Base-by-base conservation (phyloP, 257 asterid species). In the Solanum peruvianum region DNA sequence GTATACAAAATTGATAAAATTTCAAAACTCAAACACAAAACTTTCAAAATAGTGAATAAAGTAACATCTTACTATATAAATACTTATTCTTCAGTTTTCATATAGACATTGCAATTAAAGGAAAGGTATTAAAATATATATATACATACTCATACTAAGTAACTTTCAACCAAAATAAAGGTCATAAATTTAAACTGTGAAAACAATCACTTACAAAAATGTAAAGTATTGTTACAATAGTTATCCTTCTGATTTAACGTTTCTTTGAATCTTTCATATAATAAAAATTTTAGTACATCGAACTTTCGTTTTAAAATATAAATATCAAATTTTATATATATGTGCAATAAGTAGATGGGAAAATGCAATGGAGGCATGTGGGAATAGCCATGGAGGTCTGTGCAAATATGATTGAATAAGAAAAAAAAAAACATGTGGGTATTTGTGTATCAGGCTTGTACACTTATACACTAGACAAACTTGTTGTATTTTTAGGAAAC, bases 401-500 rank as follows among this genome's bases (percentile, higher is more conserved):
- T 93, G 93, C 87, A 37, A 86, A 56, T 89, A 90, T 89, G 91
- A 85, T 81, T 88, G 88, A 87, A 41, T 72, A 85, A 87, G 21
- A 70, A 90, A 9, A 52, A 90, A 88, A 70, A 27, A 64, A 90
- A 88, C 82, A 90, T 88, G 89, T 87, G 87, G 86, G 93, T 88
- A 82, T 85, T 87, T 90, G 89, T 87, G 82, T 88, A 83, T 73
- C 82, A 60, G 73, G 81, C n/a, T 18, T 90, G 94, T 88, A 87
- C 91, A 87, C 86, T 86, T 82, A 84, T 75, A 70, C 64, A 82
- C 64, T 88, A 90, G 94, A 92, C 96, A 94, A 86, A 86, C 21
- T 81, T 91, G 95, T 71, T 85, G 71, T 84, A 83, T 88, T 86
- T 91, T 20, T 87, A 87, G 98, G 96, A 93, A 92, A 94, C 96